These are phyloP conservation scores for Penicillium lagena DNA, from an alignment of 495 filamentous ascomycete species.

Conservation along the genomic window DNA sequence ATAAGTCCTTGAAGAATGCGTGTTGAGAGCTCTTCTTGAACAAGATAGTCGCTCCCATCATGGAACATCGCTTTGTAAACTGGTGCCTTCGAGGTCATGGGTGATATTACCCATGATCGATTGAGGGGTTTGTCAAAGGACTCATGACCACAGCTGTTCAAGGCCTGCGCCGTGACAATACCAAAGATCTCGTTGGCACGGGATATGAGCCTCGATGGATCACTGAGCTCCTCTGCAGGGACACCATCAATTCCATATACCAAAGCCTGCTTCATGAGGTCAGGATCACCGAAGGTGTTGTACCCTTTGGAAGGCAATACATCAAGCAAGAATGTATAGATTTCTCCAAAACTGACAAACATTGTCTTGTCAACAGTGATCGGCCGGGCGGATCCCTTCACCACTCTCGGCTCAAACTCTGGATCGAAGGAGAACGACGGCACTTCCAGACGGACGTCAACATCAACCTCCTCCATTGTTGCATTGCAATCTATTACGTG, in stretches of 20 bases:
- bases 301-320: neutral
- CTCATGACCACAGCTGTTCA: no score
- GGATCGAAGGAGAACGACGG: neutral
- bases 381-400: neutral
- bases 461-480: neutral
- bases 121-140: no score
- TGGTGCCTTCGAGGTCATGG: neutral
- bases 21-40: conserved; percentile 23
- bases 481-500: neutral
- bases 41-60: conserved; percentile 6
- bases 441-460: neutral
- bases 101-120: neutral
- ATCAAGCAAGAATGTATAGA: no score
- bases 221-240: neutral
- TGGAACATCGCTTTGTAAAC: conserved; percentile 1
- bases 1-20: conserved; percentile 26
- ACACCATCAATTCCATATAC: neutral
- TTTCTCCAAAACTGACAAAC: no score
- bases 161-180: no score
- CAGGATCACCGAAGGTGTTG: no score
- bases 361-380: no score
- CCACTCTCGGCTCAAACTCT: neutral
- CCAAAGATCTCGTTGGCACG: neutral
- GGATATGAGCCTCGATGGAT: neutral
- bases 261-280: neutral